A percentile compares a stretch with the other conserved stretches of the same genome.
Conservation (phyloP, 2,329 filamentous ascomycete species). For the Trichophyton rubrum region DNA sequence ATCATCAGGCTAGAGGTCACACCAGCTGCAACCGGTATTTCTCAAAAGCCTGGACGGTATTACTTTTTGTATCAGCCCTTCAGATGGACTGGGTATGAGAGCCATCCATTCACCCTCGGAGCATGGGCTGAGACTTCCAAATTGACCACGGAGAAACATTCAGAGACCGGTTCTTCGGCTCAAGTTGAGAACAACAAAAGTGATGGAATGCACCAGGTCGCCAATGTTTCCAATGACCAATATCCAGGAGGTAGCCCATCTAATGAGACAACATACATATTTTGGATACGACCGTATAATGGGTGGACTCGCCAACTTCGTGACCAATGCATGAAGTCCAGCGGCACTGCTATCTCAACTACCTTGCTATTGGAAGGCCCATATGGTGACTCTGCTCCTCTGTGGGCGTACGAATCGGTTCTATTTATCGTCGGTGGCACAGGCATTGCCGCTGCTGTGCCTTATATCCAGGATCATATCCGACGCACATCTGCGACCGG, state of each 20-base stretch:
- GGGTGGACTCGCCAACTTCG: conserved; percentile 34
- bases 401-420: conserved; percentile 36
- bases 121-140: conserved; percentile 8
- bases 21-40: conserved; percentile 20
- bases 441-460: conserved; percentile 34
- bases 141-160: neutral
- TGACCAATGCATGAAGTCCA: conserved; percentile 17
- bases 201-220: neutral
- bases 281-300: conserved; percentile 36
- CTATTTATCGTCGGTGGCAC: conserved; percentile 33
- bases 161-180: neutral
- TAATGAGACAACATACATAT: conserved; percentile 17
- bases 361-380: conserved; percentile 37
- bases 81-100: conserved; percentile 33
- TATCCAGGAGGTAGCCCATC: neutral
- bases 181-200: neutral
- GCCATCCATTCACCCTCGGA: conserved; percentile 37
- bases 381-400: conserved; percentile 30
- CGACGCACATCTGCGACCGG: conserved; percentile 6
- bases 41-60: conserved; percentile 32
- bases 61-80: conserved; percentile 37
- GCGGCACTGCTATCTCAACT: conserved; percentile 15
- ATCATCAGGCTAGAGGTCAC: conserved; percentile 33
- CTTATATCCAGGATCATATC: conserved; percentile 19
- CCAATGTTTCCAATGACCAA: too few relatives aligned